Conservation (phyloP, 2,329 filamentous ascomycete genomes). For the Claviceps monticola region DNA sequence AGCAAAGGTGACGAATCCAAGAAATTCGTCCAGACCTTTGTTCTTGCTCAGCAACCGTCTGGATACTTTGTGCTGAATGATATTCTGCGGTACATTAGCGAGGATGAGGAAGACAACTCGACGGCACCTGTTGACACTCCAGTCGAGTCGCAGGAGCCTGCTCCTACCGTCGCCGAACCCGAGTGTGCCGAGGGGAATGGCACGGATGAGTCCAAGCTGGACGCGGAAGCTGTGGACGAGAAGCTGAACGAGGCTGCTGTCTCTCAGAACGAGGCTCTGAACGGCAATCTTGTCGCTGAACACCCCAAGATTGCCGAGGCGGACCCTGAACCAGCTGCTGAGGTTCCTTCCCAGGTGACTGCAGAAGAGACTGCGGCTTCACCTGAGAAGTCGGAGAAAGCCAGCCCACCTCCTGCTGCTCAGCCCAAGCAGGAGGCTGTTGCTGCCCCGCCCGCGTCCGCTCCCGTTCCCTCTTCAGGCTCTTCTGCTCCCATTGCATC, state of each 20-base stretch:
- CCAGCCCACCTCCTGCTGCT: constrained; percentile 37
- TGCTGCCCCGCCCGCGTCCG: constrained; percentile 22
- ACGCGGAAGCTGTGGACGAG: constrained; percentile 21
- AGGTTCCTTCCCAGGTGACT: constrained; percentile 32
- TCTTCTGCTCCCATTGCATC: not conserved
- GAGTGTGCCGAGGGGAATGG: constrained; percentile 36
- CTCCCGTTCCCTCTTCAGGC: constrained; percentile 10
- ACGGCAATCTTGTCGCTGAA: constrained; percentile 13
- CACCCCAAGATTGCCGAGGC: constrained; percentile 22
- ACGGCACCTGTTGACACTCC: constrained; percentile 21
- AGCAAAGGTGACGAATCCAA: constrained; percentile 84
- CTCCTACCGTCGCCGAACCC: constrained; percentile 18
- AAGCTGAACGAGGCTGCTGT: constrained; percentile 22
- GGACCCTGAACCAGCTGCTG: constrained; percentile 10
- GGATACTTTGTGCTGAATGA: constrained; percentile 98
- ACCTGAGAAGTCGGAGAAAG: constrained; percentile 54
- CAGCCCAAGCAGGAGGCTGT: constrained; percentile 35
- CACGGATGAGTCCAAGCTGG: constrained; percentile 20
- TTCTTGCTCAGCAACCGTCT: constrained; percentile 88
- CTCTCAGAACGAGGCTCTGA: not conserved
- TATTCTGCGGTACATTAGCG: constrained; percentile 86
- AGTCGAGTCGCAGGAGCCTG: constrained; percentile 13
- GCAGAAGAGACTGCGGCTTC: constrained; percentile 42
- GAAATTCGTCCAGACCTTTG: constrained; percentile 96
- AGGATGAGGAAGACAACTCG: constrained; percentile 60